Percentiles rank a stretch among this genome's conserved stretches.
These are phyloP conservation scores for Musa itinerans DNA, from an alignment of 176 grass and related monocot genomes.

Conservation along the genomic window DNA sequence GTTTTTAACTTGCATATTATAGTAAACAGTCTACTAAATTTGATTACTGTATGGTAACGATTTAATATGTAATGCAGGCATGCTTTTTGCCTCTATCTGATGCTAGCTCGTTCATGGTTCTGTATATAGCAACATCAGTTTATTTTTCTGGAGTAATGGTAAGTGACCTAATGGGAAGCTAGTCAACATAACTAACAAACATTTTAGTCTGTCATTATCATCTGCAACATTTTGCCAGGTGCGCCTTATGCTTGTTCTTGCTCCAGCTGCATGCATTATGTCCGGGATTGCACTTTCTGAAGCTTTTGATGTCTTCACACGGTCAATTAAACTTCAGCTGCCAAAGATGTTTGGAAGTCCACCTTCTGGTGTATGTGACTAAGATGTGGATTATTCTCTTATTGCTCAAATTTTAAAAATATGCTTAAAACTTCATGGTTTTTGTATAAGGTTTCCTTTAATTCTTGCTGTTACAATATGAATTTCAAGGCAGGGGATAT, in stretches of 20 bases:
- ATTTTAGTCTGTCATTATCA: constrained; percentile 11
- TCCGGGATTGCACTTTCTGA: constrained; percentile 94
- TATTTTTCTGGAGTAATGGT: constrained; percentile 99
- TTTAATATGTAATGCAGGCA: constrained; percentile 39
- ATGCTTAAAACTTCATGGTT: background rate
- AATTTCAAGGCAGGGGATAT: constrained; percentile 55
- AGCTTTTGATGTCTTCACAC: constrained; percentile 72
- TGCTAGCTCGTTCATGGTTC: constrained; percentile 87
- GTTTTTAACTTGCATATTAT: too few relatives aligned
- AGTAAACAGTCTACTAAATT: too few relatives aligned
- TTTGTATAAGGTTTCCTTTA: background rate
- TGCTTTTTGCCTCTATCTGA: constrained; percentile 99
- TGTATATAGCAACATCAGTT: constrained; percentile 89
- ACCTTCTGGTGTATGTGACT: constrained; percentile 52
- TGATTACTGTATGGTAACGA: too few relatives aligned
- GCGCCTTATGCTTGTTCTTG: constrained; percentile 99
- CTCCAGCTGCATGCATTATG: constrained; percentile 94
- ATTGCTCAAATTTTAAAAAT: constrained; percentile 9
- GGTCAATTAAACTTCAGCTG: constrained; percentile 80
- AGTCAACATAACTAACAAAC: background rate
- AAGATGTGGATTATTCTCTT: constrained; percentile 5
- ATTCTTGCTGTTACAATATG: constrained; percentile 25
- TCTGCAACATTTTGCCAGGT: constrained; percentile 42
- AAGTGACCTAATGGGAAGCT: constrained; percentile 24
- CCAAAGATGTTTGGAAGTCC: constrained; percentile 44